Base-by-base conservation (phyloP, 768 basidiomycete species). In the Neoboletus magnificus region DNA sequence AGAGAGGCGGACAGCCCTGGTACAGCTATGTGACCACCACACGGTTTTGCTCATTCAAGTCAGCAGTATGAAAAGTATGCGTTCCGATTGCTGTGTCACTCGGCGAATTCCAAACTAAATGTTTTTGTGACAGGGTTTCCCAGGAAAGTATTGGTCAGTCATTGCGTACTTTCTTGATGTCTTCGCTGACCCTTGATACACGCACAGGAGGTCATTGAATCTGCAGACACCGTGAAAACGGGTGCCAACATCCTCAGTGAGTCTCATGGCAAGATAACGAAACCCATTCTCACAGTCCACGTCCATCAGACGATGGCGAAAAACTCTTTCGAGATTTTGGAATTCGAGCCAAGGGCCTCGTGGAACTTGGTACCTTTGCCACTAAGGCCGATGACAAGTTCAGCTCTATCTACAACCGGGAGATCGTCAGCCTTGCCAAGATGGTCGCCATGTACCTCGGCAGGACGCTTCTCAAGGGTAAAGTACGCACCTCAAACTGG, bases 181-280 rank as follows among this genome's bases (percentile, higher is more conserved):
- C 25, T 1, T 37, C 45, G 41, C n/a, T 13, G n/a, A 37, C 30
- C 36, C 13, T 51, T 54, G 33, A 59, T 23, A 49, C 7, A 18
- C 23, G 1, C 5, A 35, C 52, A 82, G 80, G 74, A 76, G 39
- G 49, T 82, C n/a, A 73, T 82, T 13, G 77, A 81, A 58, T 67
- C 70, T 15, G 63, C 73, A 15, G 55, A 65, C 12, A 66, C 77
- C 13, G 48, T 73, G 36, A 82, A 82, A 59, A 66, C 74, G 4
- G 82, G 82, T 18, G 78, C 73, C 8, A 80, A 81, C 52, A 81
- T 81, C 49, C 66, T 72, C 29, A 75, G 80, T 80, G 48, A 52
- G 77, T 71, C 27, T 62, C 33, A 20, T 33, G 15, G 3, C 9
- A 11, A 16, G 20, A 0, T n/a, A 12, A 16, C 0, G 25, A 44